A percentile compares a stretch with the other conserved stretches of the same genome.
Evolutionary conservation across 2,329 filamentous ascomycete species (phyloP).

Genomic region (Venturia pyrina): DNA sequence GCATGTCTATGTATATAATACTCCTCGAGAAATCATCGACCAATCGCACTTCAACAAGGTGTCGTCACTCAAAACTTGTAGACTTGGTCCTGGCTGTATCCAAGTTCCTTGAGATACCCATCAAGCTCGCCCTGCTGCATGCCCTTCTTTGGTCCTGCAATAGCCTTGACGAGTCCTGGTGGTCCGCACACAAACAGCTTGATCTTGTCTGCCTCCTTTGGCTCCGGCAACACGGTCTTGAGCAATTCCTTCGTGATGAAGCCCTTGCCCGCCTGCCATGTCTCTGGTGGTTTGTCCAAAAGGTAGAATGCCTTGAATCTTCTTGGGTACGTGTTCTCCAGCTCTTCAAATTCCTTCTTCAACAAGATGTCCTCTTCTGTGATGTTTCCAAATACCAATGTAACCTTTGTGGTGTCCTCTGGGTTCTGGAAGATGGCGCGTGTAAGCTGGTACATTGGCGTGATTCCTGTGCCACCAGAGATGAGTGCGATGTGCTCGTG

Average conservation of each 20-base stretch:
- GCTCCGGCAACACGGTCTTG: constrained; percentile 89
- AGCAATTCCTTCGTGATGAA: constrained; percentile 83
- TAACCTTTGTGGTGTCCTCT: constrained; percentile 94
- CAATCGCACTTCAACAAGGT: background rate
- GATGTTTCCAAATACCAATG: constrained; percentile 86
- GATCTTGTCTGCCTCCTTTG: constrained; percentile 73
- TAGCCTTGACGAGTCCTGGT: constrained; percentile 83
- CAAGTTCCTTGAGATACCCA: constrained; percentile 73
- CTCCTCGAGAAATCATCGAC: background rate
- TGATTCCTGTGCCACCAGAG: constrained; percentile 93
- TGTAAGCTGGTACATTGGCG: constrained; percentile 92
- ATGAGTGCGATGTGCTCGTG: constrained; percentile 80
- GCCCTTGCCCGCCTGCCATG: constrained; percentile 68
- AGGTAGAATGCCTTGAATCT: constrained; percentile 94
- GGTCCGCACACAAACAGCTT: constrained; percentile 97
- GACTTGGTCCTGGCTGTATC: constrained; percentile 79
- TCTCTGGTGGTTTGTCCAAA: constrained; percentile 72
- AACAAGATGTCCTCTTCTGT: constrained; percentile 84
- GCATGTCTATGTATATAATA: background rate
- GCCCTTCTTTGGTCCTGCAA: constrained; percentile 82
- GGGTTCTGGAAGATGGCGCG: constrained; percentile 94
- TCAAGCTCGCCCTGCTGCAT: constrained; percentile 84
- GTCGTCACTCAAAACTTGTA: constrained; percentile 70
- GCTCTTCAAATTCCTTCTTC: constrained; percentile 69
- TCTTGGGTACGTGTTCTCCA: constrained; percentile 93